Conservation (phyloP, 1,284 basidiomycete genomes). For the Cystobasidiaceae sp. region DNA sequence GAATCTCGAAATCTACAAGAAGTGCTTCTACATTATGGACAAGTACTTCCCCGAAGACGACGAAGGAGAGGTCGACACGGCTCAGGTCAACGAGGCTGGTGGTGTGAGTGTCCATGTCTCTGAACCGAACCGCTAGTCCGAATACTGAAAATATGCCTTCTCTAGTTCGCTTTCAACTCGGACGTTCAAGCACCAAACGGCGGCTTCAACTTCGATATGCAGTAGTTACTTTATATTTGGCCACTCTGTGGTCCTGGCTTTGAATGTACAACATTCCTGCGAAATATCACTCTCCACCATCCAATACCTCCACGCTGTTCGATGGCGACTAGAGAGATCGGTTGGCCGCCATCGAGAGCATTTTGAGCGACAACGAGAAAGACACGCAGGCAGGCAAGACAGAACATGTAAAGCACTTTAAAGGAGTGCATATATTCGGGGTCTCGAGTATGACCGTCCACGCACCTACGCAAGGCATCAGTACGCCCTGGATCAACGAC, state of each 20-base stretch:
- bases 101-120: conserved; percentile 22
- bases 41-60: conserved; percentile 54
- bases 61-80: conserved; percentile 65
- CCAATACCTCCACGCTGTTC: too few species aligned
- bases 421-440: too few species aligned
- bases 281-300: neutral
- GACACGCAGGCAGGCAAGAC: too few species aligned
- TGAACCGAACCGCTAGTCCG: neutral
- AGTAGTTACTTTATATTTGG: too few species aligned
- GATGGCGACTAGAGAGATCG: too few species aligned
- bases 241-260: neutral
- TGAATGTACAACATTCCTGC: neutral
- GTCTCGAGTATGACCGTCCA: too few species aligned
- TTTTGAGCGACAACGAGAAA: too few species aligned
- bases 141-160: neutral
- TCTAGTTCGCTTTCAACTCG: conserved; percentile 67
- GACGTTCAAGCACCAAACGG: conserved; percentile 78
- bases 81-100: conserved; percentile 79
- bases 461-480: too few species aligned
- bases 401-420: too few species aligned
- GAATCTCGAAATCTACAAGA: conserved; percentile 98
- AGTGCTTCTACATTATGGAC: conserved; percentile 99
- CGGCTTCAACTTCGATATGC: conserved; percentile 76
- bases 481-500: neutral
- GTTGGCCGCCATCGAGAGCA: too few species aligned